Base-by-base conservation (phyloP, 202 grass and related monocot genomes). In the Setaria italica region DNA sequence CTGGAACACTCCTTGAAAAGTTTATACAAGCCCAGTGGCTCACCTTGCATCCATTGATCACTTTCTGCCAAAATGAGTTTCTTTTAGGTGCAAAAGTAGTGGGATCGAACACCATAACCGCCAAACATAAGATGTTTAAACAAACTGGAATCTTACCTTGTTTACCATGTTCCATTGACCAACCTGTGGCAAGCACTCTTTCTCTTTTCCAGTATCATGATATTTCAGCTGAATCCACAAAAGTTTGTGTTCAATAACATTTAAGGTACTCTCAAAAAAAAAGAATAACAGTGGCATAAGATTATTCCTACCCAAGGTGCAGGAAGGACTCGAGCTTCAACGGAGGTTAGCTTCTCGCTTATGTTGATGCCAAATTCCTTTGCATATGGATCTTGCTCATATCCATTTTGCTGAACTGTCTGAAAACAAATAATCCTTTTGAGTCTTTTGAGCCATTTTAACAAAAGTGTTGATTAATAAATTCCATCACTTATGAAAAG, bases 121-220 rank as follows among this genome's bases (percentile, higher is more conserved):
- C 17, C 55, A 11, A 83, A 46, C 15, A 72, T 46, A 20, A 53
- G 74, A 58, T 50, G 45, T 56, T 21, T 19, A 76, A 76, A 29
- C 11, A 45, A 62, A 25, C 29, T n/a, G 51, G 51, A 75, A 43
- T n/a, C 47, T 49, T 91, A 92, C 97, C 97, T 99, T 99, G 77
- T 99, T 99, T 85, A 99, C 89, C 97, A 99, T 99, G 86, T 99
- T 99, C 97, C 97, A 99, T 84, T 99, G 97, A 70, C 97, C 97
- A 89, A 99, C 92, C 71, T 99, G 97, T 76, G 97, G 97, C 65
- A 99, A 85, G 45, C 97, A 99, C 85, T 99, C 94, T 78, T 99
- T 99, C 85, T 99, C 97, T 88, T 99, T 99, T 57, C 97, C 97
- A 84, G 85, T 76, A 77, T 99, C 97, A 85, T 97, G 87, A 82